Evolutionary conservation across 1,139 yeast species (phyloP), one percentile per base, ranked within the genome.

Genomic region (Kodamaea fungicola): DNA sequence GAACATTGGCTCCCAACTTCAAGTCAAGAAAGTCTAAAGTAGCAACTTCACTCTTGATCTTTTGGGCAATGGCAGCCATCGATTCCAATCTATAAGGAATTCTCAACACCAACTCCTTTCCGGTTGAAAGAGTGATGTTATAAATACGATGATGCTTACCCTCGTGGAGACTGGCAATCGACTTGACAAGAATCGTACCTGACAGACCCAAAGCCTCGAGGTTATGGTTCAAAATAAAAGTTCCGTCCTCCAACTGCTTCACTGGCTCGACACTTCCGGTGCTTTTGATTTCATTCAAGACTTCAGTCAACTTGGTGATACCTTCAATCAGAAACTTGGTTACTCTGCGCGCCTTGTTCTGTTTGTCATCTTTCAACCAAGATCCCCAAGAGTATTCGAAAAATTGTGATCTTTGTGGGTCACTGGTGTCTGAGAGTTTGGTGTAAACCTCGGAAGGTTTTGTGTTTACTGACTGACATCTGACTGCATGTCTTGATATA

Each of bases 321-420:
- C 97, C 97, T 55, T 80, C 82, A 41, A 90, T 72, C 5, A 94
- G 83, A 60, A 92, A 92, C 44, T 72, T 74, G n/a, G 97, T 90
- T 42, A 76, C 78, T 60, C 97, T 78, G 50, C 77, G 79, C 8
- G 74, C 76, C 54, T 86, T 82, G 57, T 90, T 92, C 30, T 63
- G 63, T 43, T 73, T 75, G 56, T 90, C 96, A 55, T 90, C 78
- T 43, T 73, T 77, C 54, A 90, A 66, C 97, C 97, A 92, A 3
- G 95, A 75, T 34, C 98, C 98, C 96, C 97, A 90, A 3, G 92
- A 71, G 59, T 89, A 92, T 54, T 83, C 79, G 69, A 87, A 90
- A 52, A 90, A 87, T 36, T 80, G 74, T 42, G 76, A 77, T 58
- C 95, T 75, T 43, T 79, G 72, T 12, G 90, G 89, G 51, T 83